Conservation (phyloP, 179 eudicot species). For the Vitellaria paradoxa region DNA sequence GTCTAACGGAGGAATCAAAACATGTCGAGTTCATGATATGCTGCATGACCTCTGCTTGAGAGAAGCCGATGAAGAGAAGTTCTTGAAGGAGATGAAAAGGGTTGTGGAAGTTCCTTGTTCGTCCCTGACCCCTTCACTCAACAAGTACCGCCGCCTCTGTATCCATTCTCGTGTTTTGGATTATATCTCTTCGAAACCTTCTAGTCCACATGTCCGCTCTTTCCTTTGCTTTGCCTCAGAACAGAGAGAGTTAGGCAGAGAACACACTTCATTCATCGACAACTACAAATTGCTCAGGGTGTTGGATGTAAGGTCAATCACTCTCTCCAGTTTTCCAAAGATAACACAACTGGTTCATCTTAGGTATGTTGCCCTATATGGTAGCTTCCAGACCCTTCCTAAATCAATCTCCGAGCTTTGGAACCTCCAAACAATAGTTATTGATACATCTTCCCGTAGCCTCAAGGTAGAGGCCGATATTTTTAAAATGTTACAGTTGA, state of each 20-base stretch:
- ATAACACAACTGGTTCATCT: neutral
- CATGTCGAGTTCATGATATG: constrained; percentile 13
- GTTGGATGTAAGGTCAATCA: constrained; percentile 4
- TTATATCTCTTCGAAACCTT: neutral
- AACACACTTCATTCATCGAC: neutral
- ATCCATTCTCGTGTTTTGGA: neutral
- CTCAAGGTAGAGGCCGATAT: constrained; percentile 21
- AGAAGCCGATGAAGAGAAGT: constrained; percentile 7
- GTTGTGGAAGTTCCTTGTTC: neutral
- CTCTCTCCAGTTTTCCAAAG: neutral
- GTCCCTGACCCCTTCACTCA: neutral
- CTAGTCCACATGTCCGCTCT: neutral
- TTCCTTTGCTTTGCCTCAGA: neutral
- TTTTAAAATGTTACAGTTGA: constrained; percentile 20
- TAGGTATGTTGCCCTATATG: neutral
- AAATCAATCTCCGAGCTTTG: neutral
- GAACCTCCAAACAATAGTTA: neutral
- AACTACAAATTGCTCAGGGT: constrained; percentile 6
- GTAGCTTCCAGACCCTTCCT: neutral
- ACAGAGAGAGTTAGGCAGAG: neutral
- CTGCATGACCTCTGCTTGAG: constrained; percentile 4
- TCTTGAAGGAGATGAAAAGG: neutral
- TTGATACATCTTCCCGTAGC: neutral
- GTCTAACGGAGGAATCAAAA: neutral
- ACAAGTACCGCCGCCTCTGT: neutral